Base-by-base conservation (phyloP, 257 asterid species). In the Fraxinus americana region DNA sequence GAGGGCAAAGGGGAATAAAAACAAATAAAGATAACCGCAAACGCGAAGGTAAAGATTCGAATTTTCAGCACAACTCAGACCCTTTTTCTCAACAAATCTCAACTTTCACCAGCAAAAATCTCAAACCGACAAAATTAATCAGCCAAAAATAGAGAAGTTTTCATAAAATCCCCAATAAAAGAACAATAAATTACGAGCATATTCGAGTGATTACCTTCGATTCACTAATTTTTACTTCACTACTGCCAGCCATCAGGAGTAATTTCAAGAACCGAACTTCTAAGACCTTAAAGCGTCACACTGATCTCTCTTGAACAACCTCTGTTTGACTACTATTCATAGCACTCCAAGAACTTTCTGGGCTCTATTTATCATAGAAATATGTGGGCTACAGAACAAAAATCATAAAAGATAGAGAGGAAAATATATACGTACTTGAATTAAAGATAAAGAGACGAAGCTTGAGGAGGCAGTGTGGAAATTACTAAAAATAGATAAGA, bases 161-260 rank as follows among this genome's bases (percentile, higher is more conserved):
- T 32, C 35, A 32, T 32, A 32, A 32, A 30, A 30, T 30, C 34
- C 34, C 34, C 34, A 30, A 30, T 30, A 30, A 32, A 32, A 32
- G 35, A 32, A 32, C 35, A 32, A 32, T 32, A 32, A 32, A 32
- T 32, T 3, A 7, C 1, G 12, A 38, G 12, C 43, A 48, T 3
- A 11, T 30, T 17, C 19, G 1, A 68, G 52, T 4, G 68, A 23
- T 75, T 82, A 90, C 96, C 96, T 89, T 85, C 5, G 92, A 89
- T 83, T 88, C 91, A 61, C 73, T 86, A 77, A 65, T 82, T 32
- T 86, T 88, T 10, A 86, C 88, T 80, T 88, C 87, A 61, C 82
- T 82, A 75, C 88, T 84, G 34, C 89, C 88, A 27, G 88, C 89
- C 91, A 88, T 88, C 57, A 76, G 74, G 25, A 29, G 48, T 48